These are phyloP conservation scores for Castanospermum australe DNA, from an alignment of 306 rosid species.

Conservation along the genomic window DNA sequence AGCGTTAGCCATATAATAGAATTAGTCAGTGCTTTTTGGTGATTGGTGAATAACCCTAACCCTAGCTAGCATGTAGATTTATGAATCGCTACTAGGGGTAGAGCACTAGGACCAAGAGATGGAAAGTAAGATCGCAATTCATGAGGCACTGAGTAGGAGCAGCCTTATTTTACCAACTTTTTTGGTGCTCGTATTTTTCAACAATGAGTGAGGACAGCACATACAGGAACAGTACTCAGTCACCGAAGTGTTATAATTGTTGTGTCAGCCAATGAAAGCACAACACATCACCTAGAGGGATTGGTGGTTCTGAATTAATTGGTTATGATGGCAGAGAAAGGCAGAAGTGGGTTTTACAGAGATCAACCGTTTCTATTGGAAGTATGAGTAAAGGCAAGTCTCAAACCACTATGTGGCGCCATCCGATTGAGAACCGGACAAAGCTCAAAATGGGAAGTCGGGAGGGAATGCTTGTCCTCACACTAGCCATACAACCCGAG, in stretches of 20 bases:
- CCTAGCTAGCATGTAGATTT: slow-evolving; percentile 55
- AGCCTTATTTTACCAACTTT: slow-evolving; percentile 24
- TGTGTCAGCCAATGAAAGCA: slow-evolving; percentile 37
- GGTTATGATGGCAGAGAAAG: background rate
- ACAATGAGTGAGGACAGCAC: background rate
- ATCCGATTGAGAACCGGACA: slow-evolving; percentile 23
- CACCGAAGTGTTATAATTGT: slow-evolving; percentile 6
- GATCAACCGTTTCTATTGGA: slow-evolving; percentile 7
- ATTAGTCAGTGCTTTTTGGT: slow-evolving; percentile 12
- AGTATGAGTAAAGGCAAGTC: background rate
- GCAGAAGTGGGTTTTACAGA: background rate
- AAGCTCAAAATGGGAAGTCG: slow-evolving; percentile 27
- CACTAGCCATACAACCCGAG: slow-evolving; percentile 17
- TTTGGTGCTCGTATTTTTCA: slow-evolving; percentile 8
- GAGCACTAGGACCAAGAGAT: background rate
- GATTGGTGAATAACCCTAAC: slow-evolving; percentile 47
- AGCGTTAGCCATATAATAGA: background rate
- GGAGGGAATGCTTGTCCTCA: slow-evolving; percentile 39
- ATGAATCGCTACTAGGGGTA: slow-evolving; percentile 22
- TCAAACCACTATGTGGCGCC: slow-evolving; percentile 41
- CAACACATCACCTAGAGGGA: slow-evolving; percentile 24
- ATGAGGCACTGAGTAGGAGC: slow-evolving; percentile 4
- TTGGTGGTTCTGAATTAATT: background rate
- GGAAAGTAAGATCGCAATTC: background rate
- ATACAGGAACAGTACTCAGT: background rate